Evolutionary conservation across 192 early-diverging fungal species (phyloP), one percentile per base, ranked within the genome.

Genomic region (Umbelopsis isabellina): DNA sequence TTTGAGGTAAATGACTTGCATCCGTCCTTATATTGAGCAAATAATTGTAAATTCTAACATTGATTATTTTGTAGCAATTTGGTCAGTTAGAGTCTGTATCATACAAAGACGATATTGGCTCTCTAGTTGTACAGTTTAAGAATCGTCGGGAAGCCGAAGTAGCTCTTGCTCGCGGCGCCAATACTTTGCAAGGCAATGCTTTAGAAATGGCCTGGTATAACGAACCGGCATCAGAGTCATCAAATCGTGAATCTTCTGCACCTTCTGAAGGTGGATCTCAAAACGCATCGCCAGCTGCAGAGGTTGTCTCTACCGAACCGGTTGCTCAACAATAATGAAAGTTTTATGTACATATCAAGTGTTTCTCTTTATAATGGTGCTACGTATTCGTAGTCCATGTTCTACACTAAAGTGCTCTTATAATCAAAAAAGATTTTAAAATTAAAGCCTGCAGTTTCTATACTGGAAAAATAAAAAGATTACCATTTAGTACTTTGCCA

Each of bases 71-170:
- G 4, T 68, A 84, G 83, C 48, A 75, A 46, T 83, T 85, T 74
- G 89, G 89, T 11, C 71, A 82, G 33, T 61, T 91, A 4, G 79
- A 79, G 47, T 72, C 70, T 4, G 74, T 88, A 52, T 67, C 67
- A 20, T 49, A 83, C 66, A 75, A 61, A 27, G 74, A 83, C 3
- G 82, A 87, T 72, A 75, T 75, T 4, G 84, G 30, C 7, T 61
- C 55, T 2, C 27, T 84, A 13, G 79, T 85, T 18, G 82, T 89
- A 11, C 80, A 87, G 46, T 87, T 79, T 58, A 82, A 83, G 66
- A 79, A 72, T 46, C 79, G 89, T 30, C 72, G 83, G 20, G 86
- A 90, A 21, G 85, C 86, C 3, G 89, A 90, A 72, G 72, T 71
- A 48, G 74, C 74, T 4, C 65, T 76, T 52, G 58, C 41, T 9